Evolutionary conservation across 805 yeast genomes (phyloP).

Genomic region (Hanseniaspora pseudoguilliermondii): DNA sequence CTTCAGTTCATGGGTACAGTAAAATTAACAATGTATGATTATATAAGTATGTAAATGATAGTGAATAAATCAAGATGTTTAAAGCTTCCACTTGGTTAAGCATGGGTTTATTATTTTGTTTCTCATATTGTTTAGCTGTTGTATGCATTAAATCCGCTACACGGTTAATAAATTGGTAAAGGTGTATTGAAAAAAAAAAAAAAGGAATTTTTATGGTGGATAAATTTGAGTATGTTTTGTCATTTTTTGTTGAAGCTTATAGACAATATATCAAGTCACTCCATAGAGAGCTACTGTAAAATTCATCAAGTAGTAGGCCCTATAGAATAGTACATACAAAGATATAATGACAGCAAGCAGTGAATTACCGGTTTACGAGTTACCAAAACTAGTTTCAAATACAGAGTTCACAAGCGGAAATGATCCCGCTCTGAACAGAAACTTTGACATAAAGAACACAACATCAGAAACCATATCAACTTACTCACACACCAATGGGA

Average conservation of each 20-base stretch:
- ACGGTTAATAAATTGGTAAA: too few species aligned
- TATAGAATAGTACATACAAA: not conserved
- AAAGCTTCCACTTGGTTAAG: not conserved
- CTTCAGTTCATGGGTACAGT: conserved; percentile 48
- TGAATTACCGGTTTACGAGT: not conserved
- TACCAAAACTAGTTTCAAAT: not conserved
- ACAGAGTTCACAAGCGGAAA: not conserved
- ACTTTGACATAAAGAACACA: not conserved
- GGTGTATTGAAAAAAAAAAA: not conserved
- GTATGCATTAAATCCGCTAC: too few species aligned
- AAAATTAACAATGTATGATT: conserved; percentile 25
- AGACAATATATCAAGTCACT: not conserved
- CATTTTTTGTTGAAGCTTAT: too few species aligned
- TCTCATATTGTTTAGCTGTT: too few species aligned
- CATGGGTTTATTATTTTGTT: too few species aligned
- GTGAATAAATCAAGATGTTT: not conserved
- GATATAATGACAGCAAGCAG: not conserved
- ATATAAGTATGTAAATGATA: not conserved
- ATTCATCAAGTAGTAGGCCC: not conserved
- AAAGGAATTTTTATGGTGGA: not conserved
- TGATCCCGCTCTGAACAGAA: not conserved
- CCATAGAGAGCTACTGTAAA: not conserved
- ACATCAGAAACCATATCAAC: conserved; percentile 1
- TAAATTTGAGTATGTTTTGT: not conserved
- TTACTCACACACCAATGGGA: conserved; percentile 9